These are phyloP conservation scores for Botryotinia narcissicola DNA, from an alignment of 2,329 filamentous ascomycete genomes.

Conservation along the genomic window DNA sequence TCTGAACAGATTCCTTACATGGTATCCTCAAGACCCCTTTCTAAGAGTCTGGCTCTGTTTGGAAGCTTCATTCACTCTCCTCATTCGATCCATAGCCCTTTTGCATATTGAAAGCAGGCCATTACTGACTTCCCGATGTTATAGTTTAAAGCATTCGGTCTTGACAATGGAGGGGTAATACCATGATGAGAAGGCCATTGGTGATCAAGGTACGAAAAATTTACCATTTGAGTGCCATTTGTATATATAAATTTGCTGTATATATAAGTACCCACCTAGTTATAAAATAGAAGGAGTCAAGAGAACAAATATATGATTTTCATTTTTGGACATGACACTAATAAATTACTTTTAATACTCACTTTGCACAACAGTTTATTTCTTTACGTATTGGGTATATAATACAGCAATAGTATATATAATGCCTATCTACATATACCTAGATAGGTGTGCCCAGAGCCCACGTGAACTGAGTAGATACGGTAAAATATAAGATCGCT, in stretches of 20 bases:
- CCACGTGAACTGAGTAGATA: background rate
- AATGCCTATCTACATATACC: background rate
- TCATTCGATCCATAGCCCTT: background rate
- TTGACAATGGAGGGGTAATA: constrained; percentile 35
- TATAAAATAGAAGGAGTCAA: background rate
- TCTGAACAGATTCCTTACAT: background rate
- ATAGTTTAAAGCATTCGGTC: constrained; percentile 57
- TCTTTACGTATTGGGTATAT: background rate
- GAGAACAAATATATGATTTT: background rate
- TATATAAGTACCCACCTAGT: too few species aligned
- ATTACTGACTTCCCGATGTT: background rate
- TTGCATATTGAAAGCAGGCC: background rate
- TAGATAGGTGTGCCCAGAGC: background rate
- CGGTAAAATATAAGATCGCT: background rate
- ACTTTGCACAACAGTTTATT: background rate
- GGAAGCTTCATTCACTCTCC: background rate
- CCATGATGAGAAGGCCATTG: constrained; percentile 8
- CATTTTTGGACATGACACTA: background rate
- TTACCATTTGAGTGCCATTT: background rate
- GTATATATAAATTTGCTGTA: background rate
- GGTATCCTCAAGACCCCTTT: background rate
- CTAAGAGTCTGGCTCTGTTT: background rate
- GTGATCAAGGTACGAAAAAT: background rate
- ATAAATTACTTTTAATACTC: background rate
- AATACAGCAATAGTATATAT: background rate